Conservation (phyloP, 2,329 filamentous ascomycete species). For the Microcyclosporella mali region DNA sequence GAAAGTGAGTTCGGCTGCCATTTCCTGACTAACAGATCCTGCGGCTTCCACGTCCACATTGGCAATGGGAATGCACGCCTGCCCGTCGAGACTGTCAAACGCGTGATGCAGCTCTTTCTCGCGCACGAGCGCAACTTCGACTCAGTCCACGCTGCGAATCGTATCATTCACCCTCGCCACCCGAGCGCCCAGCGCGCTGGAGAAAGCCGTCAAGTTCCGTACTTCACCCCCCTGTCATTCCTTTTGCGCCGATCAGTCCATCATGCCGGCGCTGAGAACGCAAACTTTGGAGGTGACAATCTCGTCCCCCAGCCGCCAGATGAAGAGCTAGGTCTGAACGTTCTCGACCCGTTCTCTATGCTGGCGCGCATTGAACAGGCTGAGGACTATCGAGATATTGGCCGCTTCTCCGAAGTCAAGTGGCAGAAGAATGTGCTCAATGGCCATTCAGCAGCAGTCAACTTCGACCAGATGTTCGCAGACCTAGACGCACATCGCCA, state of each 20-base stretch:
- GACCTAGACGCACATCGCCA: neutral
- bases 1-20: conserved; percentile 4
- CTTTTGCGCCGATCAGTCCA: too few species aligned
- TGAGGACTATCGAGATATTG: conserved; percentile 9
- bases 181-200: neutral
- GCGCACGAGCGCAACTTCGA: conserved; percentile 19
- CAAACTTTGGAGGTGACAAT: too few species aligned
- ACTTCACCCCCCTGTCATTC: conserved; percentile 5
- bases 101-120: conserved; percentile 12
- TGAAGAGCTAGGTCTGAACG: too few species aligned
- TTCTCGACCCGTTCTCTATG: too few species aligned
- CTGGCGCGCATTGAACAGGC: conserved; percentile 19
- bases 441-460: conserved; percentile 10
- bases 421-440: too few species aligned
- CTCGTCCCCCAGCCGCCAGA: too few species aligned
- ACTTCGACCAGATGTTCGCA: conserved; percentile 18
- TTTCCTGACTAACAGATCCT: conserved; percentile 15
- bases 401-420: too few species aligned
- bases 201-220: neutral
- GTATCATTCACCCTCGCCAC: conserved; percentile 2
- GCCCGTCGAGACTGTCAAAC: conserved; percentile 15
- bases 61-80: conserved; percentile 4
- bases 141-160: conserved; percentile 8
- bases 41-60: conserved; percentile 21
- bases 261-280: neutral